Base-by-base conservation (phyloP, 345 rosid species). In the Nephelium lappaceum region DNA sequence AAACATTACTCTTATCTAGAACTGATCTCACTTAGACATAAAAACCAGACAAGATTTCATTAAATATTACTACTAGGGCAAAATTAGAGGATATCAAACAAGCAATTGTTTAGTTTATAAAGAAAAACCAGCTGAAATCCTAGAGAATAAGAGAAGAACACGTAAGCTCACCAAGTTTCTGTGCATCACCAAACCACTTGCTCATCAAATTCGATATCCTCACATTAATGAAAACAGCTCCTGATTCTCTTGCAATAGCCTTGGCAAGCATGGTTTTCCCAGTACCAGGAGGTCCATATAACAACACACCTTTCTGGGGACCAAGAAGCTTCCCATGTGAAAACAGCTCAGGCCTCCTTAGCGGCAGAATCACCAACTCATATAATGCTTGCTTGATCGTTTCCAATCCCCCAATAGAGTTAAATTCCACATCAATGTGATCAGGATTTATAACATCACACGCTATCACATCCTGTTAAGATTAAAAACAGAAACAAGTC, bases 171-270 rank as follows among this genome's bases (percentile, higher is more conserved):
- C 98, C 99, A 63, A 96, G 98, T 88, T 96, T 96, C 84, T 93
- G 99, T 64, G 98, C 97, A 89, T 94, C 99, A 76, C 98, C 98
- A 88, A 96, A 94, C 99, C 98, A 93, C 82, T 94, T 93, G 97
- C 98, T 94, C 99, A 93, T 94, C 15, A 96, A 85, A 86, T 93
- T 93, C 0, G 98, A 91, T 66, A 96, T 84, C 88, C 89, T 85
- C 31, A 96, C 98, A 79, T 96, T 96, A 38, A 94, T 96, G 75
- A 94, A 96, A 81, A 96, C 97, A 83, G 98, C 98, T 77, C 98
- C 97, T 11, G 98, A 96, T 75, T 96, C 99, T 85, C 87, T 96
- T 11, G 98, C 98, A 81, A 96, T 94, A 74, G 99, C 98, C 86
- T 96, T 96, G 72, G 99, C 98, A 82, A 96, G 94, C 98, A 96